Conservation (phyloP, 2,329 filamentous ascomycete genomes). For the Aspergillus candidus region DNA sequence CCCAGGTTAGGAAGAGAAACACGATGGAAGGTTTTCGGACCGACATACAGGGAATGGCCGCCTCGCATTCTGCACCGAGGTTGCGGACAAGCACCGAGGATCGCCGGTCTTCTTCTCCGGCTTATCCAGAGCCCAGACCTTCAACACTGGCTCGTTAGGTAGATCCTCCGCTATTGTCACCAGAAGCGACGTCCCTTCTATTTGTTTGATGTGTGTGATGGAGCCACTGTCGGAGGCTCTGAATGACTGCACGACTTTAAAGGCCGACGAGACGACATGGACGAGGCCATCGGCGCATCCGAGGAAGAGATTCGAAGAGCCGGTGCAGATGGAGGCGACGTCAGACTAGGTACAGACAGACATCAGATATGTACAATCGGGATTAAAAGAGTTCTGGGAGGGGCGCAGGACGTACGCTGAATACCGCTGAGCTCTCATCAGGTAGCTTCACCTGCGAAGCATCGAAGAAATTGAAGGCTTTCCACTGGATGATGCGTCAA, state of each 20-base stretch:
- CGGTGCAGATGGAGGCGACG: conserved; percentile 76
- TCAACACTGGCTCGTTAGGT: conserved; percentile 77
- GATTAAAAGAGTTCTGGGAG: neutral
- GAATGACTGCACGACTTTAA: conserved; percentile 83
- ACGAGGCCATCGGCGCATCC: conserved; percentile 80
- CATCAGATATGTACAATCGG: neutral
- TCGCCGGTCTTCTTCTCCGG: conserved; percentile 87
- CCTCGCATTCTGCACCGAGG: conserved; percentile 80
- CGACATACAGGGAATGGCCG: conserved; percentile 77
- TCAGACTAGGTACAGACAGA: conserved; percentile 45
- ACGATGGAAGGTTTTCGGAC: neutral
- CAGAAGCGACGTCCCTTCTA: conserved; percentile 78
- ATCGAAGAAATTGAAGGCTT: conserved; percentile 99
- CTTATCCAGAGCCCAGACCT: conserved; percentile 97
- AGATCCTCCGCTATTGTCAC: conserved; percentile 80
- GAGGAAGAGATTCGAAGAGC: conserved; percentile 82
- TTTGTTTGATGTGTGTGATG: conserved; percentile 87
- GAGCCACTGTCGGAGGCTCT: conserved; percentile 69
- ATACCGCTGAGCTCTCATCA: conserved; percentile 70
- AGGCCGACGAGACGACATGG: conserved; percentile 77
- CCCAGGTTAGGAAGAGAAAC: too few species aligned
- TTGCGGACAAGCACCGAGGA: conserved; percentile 79
- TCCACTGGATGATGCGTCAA: conserved; percentile 62
- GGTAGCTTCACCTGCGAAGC: conserved; percentile 74
- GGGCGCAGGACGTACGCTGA: conserved; percentile 58